phyloP scores from a whole-genome alignment of 2,329 filamentous ascomycete genomes.

The Orbilia ellipsospora region DNA sequence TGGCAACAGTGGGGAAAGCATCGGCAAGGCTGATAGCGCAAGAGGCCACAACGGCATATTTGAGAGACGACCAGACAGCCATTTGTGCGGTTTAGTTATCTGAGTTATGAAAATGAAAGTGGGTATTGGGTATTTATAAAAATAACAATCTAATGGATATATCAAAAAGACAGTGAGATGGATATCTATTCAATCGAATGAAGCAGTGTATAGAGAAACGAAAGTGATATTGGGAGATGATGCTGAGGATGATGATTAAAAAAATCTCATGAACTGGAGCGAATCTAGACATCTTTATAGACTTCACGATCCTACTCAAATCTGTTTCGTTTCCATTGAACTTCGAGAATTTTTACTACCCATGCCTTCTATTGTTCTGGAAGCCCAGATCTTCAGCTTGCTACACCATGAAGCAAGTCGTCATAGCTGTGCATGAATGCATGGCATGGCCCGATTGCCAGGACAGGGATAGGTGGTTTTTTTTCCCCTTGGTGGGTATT shows the following conservation, averaged over 20 bases:
- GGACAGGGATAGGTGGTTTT: conserved; percentile 13
- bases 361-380: conserved; percentile 7
- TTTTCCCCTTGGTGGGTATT: conserved; percentile 1
- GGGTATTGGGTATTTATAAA: not conserved
- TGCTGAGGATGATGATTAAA: conserved; percentile 20
- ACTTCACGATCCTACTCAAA: not conserved
- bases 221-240: conserved; percentile 6
- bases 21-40: conserved; percentile 20
- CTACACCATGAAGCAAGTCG: not conserved
- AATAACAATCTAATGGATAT: not conserved
- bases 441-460: conserved; percentile 1
- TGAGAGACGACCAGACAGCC: conserved; percentile 47
- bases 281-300: conserved; percentile 23
- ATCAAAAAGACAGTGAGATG: not conserved
- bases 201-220: not conserved
- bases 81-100: conserved; percentile 7
- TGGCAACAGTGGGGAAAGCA: conserved; percentile 15
- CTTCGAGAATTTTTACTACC: not conserved
- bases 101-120: not conserved
- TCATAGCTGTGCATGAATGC: conserved; percentile 7
- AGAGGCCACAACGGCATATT: conserved; percentile 35
- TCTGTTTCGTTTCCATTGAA: not conserved
- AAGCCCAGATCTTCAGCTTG: conserved; percentile 1
- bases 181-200: not conserved
- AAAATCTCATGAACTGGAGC: not conserved